These are phyloP conservation scores for Lentinula raphanica DNA, from an alignment of 768 basidiomycete species.

Conservation along the genomic window DNA sequence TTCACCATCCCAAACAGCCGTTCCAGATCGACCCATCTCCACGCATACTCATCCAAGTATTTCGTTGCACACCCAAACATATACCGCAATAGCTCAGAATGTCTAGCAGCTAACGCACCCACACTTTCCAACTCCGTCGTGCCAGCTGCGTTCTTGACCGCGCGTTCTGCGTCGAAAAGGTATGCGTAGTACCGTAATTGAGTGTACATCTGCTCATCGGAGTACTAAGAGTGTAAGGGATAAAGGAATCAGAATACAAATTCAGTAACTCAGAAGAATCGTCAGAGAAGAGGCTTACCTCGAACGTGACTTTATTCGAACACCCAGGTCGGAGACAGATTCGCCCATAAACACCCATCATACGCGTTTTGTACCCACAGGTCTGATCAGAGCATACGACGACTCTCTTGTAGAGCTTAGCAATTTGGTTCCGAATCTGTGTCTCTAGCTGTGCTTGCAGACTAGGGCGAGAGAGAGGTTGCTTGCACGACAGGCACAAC, in stretches of 20 bases:
- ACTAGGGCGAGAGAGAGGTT: conserved; percentile 48
- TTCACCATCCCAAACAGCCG: conserved; percentile 80
- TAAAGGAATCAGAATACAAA: no score
- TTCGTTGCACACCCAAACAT: conserved; percentile 62
- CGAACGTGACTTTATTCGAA: conserved; percentile 63
- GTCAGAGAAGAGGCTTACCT: conserved; percentile 37
- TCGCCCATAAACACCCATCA: conserved; percentile 89
- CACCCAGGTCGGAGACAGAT: conserved; percentile 72
- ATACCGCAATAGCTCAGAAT: conserved; percentile 43
- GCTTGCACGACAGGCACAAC: conserved; percentile 62
- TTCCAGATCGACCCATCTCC: conserved; percentile 84
- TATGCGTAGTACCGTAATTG: conserved; percentile 81
- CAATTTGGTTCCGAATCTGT: conserved; percentile 74
- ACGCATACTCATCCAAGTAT: conserved; percentile 82
- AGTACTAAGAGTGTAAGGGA: no score
- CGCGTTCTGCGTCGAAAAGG: conserved; percentile 73
- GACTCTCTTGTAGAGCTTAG: conserved; percentile 86
- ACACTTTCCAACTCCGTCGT: conserved; percentile 50
- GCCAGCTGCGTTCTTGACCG: conserved; percentile 45
- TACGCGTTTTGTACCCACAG: conserved; percentile 81
- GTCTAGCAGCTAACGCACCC: conserved; percentile 39
- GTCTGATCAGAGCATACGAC: conserved; percentile 81
- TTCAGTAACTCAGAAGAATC: conserved; percentile 1
- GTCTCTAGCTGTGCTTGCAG: conserved; percentile 81
- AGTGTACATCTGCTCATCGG: conserved; percentile 80